Base-by-base conservation (phyloP, 805 yeast genomes). In the Metschnikowia amazonensis region DNA sequence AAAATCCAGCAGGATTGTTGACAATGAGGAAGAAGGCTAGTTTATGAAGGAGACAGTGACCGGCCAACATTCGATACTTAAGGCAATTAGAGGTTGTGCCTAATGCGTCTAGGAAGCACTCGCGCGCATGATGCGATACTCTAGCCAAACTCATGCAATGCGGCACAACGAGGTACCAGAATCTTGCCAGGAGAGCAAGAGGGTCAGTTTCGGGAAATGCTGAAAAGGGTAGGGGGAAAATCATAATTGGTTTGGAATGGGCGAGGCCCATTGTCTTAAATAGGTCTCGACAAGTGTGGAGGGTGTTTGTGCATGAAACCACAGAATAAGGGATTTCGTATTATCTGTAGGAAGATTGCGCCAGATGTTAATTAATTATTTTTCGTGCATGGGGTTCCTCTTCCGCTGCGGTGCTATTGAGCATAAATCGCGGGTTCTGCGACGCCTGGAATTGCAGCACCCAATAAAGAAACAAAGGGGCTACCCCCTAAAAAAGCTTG, bases 81-180 rank as follows among this genome's bases (percentile, higher is more conserved):
- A 14, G 17, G 33, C 9, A 24, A 37, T 20, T 28, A 10, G 33
- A 28, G 38, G 8, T 28, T 13, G 41, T 27, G 41, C 33, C 27
- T 28, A 20, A 27, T 37, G 41, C 41, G 32, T 23, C 29, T 24
- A 20, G 41, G 41, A 37, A 27, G 17, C 33, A n/a, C 24, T 25
- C 25, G 41, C 41, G 41, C 41, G 41, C 41, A 37, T 37, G 41
- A 37, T 37, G 28, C 40, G 30, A 25, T 27, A 18, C 33, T 37
- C 10, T 18, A 37, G 41, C 41, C 18, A 37, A 9, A 27, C 18
- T 8, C 25, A 29, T 28, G 41, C 33, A 27, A 37, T 21, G 41
- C 41, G 25, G 24, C 41, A 14, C 24, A 27, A 37, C 28, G 17
- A 18, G 32, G 41, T 17, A 34, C 36, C 14, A 20, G 36, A 21